Evolutionary conservation across 768 basidiomycete species (phyloP).

Genomic region (Suillus discolor): DNA sequence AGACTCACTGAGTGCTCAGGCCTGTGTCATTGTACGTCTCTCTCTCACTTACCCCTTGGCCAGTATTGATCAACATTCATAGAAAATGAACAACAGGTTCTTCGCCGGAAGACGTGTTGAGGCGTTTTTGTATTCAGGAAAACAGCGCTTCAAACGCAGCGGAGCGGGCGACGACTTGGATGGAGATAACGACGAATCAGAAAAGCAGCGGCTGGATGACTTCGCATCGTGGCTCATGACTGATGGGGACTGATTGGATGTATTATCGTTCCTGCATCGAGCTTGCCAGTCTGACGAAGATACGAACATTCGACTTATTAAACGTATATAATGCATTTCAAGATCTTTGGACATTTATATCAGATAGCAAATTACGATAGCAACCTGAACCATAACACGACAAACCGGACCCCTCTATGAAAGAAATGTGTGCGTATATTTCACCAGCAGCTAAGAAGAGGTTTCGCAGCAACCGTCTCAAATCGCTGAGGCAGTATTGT

Average conservation of each 20-base stretch:
- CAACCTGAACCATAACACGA: not conserved
- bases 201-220: slow-evolving; percentile 83
- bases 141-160: slow-evolving; percentile 78
- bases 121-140: slow-evolving; percentile 81
- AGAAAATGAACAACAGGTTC: slow-evolving; percentile 96
- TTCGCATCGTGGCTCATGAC: slow-evolving; percentile 88
- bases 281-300: not conserved
- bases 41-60: not conserved
- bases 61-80: slow-evolving; percentile 5
- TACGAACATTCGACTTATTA: not conserved
- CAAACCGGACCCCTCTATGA: not conserved
- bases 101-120: slow-evolving; percentile 85
- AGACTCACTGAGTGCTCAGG: slow-evolving; percentile 90
- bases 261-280: not conserved
- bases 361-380: slow-evolving; percentile 5
- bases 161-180: slow-evolving; percentile 66
- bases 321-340: not conserved
- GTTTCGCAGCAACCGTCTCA: slow-evolving; percentile 69
- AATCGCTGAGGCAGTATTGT: slow-evolving; percentile 51
- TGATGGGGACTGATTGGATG: slow-evolving; percentile 61
- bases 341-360: slow-evolving; percentile 2
- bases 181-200: slow-evolving; percentile 69
- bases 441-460: slow-evolving; percentile 75
- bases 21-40: slow-evolving; percentile 77
- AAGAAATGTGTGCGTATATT: not conserved